Evolutionary conservation across 768 basidiomycete genomes (phyloP).

Genomic region (Hortiboletus campestris): DNA sequence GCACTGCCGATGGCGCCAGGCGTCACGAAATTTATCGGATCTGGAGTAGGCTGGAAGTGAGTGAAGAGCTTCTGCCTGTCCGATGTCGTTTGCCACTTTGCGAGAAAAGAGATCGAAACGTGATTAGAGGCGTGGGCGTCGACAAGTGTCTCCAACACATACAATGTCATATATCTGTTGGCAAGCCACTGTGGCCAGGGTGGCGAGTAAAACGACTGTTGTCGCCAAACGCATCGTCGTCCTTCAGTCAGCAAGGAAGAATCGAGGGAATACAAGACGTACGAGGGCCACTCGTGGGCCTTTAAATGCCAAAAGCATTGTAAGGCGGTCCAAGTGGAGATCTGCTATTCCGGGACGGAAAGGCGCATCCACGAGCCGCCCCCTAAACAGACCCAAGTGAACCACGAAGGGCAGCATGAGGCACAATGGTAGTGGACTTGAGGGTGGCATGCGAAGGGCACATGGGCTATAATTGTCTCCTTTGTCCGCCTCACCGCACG

Average conservation of each 20-base stretch:
- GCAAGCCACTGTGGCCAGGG: slow-evolving; percentile 30
- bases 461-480: neutral
- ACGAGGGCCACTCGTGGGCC: neutral
- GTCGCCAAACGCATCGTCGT: slow-evolving; percentile 19
- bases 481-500: slow-evolving; percentile 1
- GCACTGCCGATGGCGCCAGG: slow-evolving; percentile 58
- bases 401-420: neutral
- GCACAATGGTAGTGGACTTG: neutral
- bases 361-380: neutral
- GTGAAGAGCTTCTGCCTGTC: slow-evolving; percentile 30
- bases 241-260: neutral
- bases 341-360: slow-evolving; percentile 1
- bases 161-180: slow-evolving; percentile 59
- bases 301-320: slow-evolving; percentile 18
- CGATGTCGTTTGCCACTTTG: slow-evolving; percentile 57
- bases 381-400: neutral
- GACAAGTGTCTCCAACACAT: slow-evolving; percentile 15
- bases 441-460: neutral
- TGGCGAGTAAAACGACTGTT: slow-evolving; percentile 14
- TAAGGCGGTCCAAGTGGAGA: slow-evolving; percentile 4
- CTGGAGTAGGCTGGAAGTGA: slow-evolving; percentile 29
- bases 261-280: slow-evolving; percentile 3
- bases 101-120: neutral
- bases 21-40: slow-evolving; percentile 31
- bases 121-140: neutral